Conservation (phyloP, 2,329 filamentous ascomycete species). For the Ceratocystis albifundus region DNA sequence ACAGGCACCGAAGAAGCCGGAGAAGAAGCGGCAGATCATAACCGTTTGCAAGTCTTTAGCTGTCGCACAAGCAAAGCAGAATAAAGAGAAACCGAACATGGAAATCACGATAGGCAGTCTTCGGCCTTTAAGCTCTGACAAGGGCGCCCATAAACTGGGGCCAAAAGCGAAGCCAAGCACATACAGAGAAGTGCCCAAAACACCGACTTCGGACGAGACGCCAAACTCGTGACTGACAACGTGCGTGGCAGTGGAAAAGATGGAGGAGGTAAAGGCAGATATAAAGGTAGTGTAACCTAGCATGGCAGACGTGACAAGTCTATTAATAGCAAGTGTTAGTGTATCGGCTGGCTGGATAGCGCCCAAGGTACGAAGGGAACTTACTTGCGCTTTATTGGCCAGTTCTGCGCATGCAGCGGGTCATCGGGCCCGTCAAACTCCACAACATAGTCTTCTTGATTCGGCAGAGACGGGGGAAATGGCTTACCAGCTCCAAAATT, state of each 20-base stretch:
- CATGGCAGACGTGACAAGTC: constrained; percentile 52
- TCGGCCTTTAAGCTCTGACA: constrained; percentile 61
- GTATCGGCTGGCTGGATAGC: no score
- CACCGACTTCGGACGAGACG: constrained; percentile 50
- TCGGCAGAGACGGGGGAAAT: constrained; percentile 57
- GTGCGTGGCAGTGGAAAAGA: constrained; percentile 57
- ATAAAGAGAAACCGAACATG: constrained; percentile 59
- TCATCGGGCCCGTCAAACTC: constrained; percentile 78
- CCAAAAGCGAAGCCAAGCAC: constrained; percentile 63
- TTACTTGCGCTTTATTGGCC: constrained; percentile 67
- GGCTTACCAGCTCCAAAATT: constrained; percentile 62
- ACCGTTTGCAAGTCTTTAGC: constrained; percentile 58
- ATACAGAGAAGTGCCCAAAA: constrained; percentile 56
- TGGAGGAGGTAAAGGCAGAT: constrained; percentile 60
- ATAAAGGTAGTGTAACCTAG: constrained; percentile 63
- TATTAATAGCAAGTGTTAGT: constrained; percentile 26
- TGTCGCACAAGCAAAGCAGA: constrained; percentile 53
- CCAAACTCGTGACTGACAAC: constrained; percentile 46
- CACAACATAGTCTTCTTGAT: constrained; percentile 65
- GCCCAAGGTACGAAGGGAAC: constrained; percentile 27
- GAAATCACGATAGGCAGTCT: constrained; percentile 48
- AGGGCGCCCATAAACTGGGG: constrained; percentile 59
- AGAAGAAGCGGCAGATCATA: constrained; percentile 60
- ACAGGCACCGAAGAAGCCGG: constrained; percentile 59
- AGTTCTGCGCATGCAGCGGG: constrained; percentile 78